Evolutionary conservation across 805 yeast genomes (phyloP).

Genomic region (Candida nemodendra): DNA sequence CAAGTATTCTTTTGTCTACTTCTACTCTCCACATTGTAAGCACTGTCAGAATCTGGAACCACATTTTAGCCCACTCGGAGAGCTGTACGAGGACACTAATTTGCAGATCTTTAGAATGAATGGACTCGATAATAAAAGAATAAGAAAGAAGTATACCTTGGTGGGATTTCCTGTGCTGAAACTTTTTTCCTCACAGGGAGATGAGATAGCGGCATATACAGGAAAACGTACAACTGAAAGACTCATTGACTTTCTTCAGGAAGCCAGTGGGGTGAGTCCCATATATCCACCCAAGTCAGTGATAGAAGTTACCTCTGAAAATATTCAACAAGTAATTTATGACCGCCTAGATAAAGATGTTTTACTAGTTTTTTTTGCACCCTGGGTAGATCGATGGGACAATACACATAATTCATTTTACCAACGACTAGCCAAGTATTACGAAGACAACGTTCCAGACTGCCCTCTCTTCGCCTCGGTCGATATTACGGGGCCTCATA

Average conservation of each 20-base stretch:
- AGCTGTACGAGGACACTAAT: constrained; percentile 39
- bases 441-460: constrained; percentile 22
- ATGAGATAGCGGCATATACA: constrained; percentile 37
- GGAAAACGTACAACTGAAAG: constrained; percentile 34
- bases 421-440: constrained; percentile 30
- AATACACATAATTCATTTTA: constrained; percentile 31
- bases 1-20: constrained; percentile 43
- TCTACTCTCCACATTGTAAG: constrained; percentile 45
- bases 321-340: constrained; percentile 17
- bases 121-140: constrained; percentile 33
- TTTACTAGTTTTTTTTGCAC: constrained; percentile 35
- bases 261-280: constrained; percentile 35
- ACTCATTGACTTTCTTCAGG: constrained; percentile 32
- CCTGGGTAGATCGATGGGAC: constrained; percentile 37
- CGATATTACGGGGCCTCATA: constrained; percentile 32
- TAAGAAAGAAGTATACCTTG: constrained; percentile 40
- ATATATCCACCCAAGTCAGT: constrained; percentile 27
- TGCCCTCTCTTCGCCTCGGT: constrained; percentile 29
- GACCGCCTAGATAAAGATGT: constrained; percentile 18
- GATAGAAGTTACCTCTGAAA: constrained; percentile 12
- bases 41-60: constrained; percentile 49
- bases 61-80: constrained; percentile 41
- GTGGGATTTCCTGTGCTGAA: constrained; percentile 49
- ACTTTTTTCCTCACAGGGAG: constrained; percentile 42
- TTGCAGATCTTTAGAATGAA: constrained; percentile 37